Evolutionary conservation across 305 asterid genomes (phyloP).

Genomic region (Petunia hybrid): DNA sequence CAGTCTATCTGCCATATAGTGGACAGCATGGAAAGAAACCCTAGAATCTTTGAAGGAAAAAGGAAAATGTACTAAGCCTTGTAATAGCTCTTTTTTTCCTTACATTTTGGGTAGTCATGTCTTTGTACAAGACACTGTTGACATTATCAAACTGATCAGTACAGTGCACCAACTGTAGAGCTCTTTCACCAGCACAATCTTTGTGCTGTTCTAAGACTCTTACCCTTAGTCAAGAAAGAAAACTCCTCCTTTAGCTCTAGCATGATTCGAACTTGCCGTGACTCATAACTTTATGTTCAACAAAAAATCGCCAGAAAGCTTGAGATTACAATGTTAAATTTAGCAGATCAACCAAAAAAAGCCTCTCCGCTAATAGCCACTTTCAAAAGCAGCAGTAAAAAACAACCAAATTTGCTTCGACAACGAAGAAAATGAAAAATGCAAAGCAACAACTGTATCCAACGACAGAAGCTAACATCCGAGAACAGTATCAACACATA

Average conservation of each 20-base stretch:
- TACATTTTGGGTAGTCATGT: too few relatives aligned
- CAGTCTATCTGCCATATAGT: too few relatives aligned
- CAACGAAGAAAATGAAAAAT: background rate
- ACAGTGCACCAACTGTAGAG: too few relatives aligned
- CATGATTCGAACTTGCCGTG: background rate
- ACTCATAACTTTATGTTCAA: background rate
- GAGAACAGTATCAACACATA: background rate
- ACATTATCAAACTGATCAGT: too few relatives aligned
- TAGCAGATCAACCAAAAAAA: background rate
- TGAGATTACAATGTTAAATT: constrained; percentile 9
- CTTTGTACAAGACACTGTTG: too few relatives aligned
- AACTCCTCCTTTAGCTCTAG: background rate
- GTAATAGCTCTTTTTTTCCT: too few relatives aligned
- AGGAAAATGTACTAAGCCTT: too few relatives aligned
- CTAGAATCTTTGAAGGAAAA: too few relatives aligned
- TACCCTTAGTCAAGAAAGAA: too few relatives aligned
- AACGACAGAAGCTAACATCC: constrained; percentile 1
- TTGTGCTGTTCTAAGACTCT: background rate
- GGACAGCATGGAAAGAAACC: too few relatives aligned
- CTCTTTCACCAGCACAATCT: too few relatives aligned
- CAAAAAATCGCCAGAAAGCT: background rate
- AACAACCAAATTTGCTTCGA: constrained; percentile 22
- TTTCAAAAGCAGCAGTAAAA: background rate
- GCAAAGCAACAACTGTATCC: background rate
- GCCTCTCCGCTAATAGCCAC: background rate